These are phyloP conservation scores for Shiraia sp. DNA, from an alignment of 2,329 filamentous ascomycete species.

Conservation along the genomic window DNA sequence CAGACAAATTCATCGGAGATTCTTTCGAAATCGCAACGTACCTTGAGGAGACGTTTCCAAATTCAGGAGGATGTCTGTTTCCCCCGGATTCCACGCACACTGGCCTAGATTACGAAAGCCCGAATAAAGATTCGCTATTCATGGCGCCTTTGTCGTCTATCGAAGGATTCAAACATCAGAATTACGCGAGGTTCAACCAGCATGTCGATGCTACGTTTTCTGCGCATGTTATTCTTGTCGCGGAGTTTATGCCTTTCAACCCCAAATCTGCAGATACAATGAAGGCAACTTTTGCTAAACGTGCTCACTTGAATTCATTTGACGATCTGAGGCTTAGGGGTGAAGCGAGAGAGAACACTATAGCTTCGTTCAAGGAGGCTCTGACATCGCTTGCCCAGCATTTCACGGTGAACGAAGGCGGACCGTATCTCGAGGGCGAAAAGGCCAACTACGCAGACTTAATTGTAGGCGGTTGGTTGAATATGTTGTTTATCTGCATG, in stretches of 20 bases:
- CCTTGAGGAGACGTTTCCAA: slow-evolving; percentile 58
- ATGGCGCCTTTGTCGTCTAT: slow-evolving; percentile 28
- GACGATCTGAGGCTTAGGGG: slow-evolving; percentile 45
- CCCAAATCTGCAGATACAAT: slow-evolving; percentile 50
- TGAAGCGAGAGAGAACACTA: slow-evolving; percentile 47
- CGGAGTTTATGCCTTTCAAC: slow-evolving; percentile 55
- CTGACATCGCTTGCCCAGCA: slow-evolving; percentile 50
- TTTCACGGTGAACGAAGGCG: slow-evolving; percentile 45
- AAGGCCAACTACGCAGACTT: slow-evolving; percentile 58
- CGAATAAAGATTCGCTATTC: slow-evolving; percentile 25
- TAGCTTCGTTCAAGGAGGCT: slow-evolving; percentile 46
- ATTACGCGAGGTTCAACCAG: slow-evolving; percentile 54
- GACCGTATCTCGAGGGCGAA: slow-evolving; percentile 55
- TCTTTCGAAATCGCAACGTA: slow-evolving; percentile 68
- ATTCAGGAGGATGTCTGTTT: slow-evolving; percentile 55
- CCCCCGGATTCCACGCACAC: slow-evolving; percentile 32
- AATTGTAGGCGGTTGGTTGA: slow-evolving; percentile 61
- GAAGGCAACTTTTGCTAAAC: slow-evolving; percentile 55
- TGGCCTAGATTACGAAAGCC: slow-evolving; percentile 36
- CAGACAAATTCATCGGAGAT: slow-evolving; percentile 57
- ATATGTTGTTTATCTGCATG: slow-evolving; percentile 50
- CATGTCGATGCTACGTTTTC: slow-evolving; percentile 61
- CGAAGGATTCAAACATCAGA: slow-evolving; percentile 40
- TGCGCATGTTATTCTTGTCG: slow-evolving; percentile 48
- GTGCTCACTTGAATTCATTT: slow-evolving; percentile 51